A percentile compares a stretch with the other conserved stretches of the same genome.
phyloP scores from a whole-genome alignment of 495 filamentous ascomycete genomes.

The Penicillium canescens region DNA sequence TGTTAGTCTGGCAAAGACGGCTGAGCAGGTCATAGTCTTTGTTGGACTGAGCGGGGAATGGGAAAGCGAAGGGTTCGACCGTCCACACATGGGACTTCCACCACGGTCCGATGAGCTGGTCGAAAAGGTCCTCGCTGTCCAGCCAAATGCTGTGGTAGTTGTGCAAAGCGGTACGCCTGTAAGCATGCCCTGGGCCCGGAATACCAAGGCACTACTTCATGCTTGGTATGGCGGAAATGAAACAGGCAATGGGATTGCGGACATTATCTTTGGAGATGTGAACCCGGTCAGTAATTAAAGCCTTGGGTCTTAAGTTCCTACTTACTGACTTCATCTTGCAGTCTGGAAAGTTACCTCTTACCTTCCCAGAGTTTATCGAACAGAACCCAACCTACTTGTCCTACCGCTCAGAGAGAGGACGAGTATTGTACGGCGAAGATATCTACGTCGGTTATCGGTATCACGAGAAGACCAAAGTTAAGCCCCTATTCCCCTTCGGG shows the following conservation, averaged over 20 bases:
- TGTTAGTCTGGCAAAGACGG: conserved; percentile 55
- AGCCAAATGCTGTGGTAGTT: conserved; percentile 71
- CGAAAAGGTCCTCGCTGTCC: conserved; percentile 61
- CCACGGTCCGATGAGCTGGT: conserved; percentile 70
- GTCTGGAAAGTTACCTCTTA: conserved; percentile 55
- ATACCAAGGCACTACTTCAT: conserved; percentile 65
- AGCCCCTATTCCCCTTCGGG: conserved; percentile 74
- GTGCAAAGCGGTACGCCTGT: conserved; percentile 81
- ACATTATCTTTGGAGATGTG: too few species aligned
- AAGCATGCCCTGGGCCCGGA: conserved; percentile 73
- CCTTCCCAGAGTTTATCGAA: conserved; percentile 60
- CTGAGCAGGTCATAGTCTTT: conserved; percentile 70
- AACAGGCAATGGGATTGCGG: too few species aligned
- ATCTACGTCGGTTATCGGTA: conserved; percentile 79
- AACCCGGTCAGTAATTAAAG: too few species aligned
- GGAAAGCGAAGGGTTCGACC: conserved; percentile 82
- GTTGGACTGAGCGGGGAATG: conserved; percentile 79
- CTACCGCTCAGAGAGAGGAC: conserved; percentile 69
- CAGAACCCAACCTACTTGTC: conserved; percentile 72
- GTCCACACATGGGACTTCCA: conserved; percentile 72
- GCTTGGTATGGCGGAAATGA: conserved; percentile 46
- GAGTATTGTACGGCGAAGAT: conserved; percentile 72
- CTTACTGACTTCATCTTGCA: conserved; percentile 1
- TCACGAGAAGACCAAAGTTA: conserved; percentile 64
- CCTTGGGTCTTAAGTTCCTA: neutral